These are phyloP conservation scores for Aspergillus quadricinctus DNA, from an alignment of 2,329 filamentous ascomycete species.

Conservation along the genomic window DNA sequence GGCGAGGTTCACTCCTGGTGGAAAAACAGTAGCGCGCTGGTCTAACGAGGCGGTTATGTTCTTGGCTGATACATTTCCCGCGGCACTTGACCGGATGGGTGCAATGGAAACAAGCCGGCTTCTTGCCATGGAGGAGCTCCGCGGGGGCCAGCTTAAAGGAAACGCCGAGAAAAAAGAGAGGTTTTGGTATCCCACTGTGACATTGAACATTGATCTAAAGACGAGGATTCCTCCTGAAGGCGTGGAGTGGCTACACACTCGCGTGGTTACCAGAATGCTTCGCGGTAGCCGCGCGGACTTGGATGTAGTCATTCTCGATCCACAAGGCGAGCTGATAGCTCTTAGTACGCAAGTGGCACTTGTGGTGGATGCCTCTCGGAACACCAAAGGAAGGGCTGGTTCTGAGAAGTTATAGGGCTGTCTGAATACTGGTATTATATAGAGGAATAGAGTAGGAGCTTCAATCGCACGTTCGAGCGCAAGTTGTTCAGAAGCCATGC, in stretches of 20 bases:
- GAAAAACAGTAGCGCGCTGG: neutral
- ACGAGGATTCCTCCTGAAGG: neutral
- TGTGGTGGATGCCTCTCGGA: slow-evolving; percentile 2
- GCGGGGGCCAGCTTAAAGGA: neutral
- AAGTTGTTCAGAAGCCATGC: neutral
- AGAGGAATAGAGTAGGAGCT: neutral
- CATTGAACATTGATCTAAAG: slow-evolving; percentile 4
- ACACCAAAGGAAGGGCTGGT: neutral
- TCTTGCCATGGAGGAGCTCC: too few species aligned
- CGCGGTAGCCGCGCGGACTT: slow-evolving; percentile 4
- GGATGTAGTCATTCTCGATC: slow-evolving; percentile 3
- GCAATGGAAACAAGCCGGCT: neutral
- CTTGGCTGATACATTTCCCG: slow-evolving; percentile 1
- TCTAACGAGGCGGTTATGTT: slow-evolving; percentile 6
- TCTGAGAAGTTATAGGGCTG: neutral
- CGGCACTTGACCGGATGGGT: neutral
- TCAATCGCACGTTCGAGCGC: neutral
- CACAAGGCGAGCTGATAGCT: slow-evolving; percentile 1
- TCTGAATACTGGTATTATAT: neutral
- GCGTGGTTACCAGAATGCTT: slow-evolving; percentile 5
- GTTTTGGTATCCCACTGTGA: slow-evolving; percentile 7
- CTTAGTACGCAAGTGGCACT: slow-evolving; percentile 3
- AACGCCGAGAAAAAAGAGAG: neutral
- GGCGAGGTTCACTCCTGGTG: slow-evolving; percentile 1
- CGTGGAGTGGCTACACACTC: slow-evolving; percentile 3